These are phyloP conservation scores for Kurtzmaniella natalensis DNA, from an alignment of 1,139 yeast genomes.

Conservation along the genomic window DNA sequence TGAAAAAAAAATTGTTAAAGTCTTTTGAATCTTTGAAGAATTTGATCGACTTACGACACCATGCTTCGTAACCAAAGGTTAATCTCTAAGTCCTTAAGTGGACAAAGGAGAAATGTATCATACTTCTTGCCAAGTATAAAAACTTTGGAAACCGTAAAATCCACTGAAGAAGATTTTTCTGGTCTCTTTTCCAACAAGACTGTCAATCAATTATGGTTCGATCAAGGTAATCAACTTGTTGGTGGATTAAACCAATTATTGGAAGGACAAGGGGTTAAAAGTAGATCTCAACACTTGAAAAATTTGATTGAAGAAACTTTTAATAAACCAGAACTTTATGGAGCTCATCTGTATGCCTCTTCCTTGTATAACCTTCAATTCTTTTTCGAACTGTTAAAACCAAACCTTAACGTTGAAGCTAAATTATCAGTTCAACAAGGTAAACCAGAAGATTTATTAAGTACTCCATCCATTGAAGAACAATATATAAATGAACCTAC, in stretches of 20 bases:
- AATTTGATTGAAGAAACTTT: conserved; percentile 39
- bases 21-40: no score
- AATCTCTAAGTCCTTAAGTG: no score
- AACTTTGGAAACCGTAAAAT: conserved; percentile 29
- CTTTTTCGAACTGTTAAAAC: conserved; percentile 51
- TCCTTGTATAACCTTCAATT: conserved; percentile 57
- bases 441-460: conserved; percentile 31
- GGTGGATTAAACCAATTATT: conserved; percentile 41
- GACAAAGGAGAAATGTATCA: conserved; percentile 17
- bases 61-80: no score
- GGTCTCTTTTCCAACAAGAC: conserved; percentile 55
- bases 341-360: conserved; percentile 55
- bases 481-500: conserved; percentile 34
- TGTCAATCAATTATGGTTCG: conserved; percentile 56
- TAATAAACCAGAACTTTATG: conserved; percentile 43
- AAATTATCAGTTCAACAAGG: conserved; percentile 15
- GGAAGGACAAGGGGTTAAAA: conserved; percentile 21
- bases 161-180: conserved; percentile 34
- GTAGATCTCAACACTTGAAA: conserved; percentile 25
- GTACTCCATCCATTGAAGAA: conserved; percentile 34
- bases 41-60: no score
- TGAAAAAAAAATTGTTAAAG: no score
- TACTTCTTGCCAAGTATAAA: conserved; percentile 27
- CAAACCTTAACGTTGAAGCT: conserved; percentile 9
- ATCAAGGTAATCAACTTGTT: conserved; percentile 46